Conservation (phyloP, 208 protist species). For the Herpetomonas samuelpessoai region DNA sequence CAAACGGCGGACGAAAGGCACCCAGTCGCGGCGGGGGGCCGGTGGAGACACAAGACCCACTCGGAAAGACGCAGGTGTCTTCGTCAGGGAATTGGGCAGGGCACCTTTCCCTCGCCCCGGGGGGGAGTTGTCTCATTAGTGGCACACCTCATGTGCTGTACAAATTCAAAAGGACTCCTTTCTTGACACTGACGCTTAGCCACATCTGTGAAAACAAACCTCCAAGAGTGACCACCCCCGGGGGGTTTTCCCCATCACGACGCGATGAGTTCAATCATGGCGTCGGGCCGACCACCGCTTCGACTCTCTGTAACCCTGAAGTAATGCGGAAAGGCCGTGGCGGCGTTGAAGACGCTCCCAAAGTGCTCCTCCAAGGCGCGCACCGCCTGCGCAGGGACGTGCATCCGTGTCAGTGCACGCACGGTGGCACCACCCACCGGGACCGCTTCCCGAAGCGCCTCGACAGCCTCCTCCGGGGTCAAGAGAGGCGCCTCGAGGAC, state of each 20-base stretch:
- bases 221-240: too few species aligned
- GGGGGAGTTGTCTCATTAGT: too few species aligned
- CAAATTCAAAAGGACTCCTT: too few species aligned
- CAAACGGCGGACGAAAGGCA: too few species aligned
- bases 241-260: neutral
- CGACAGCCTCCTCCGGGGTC: conserved; percentile 70
- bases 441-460: conserved; percentile 50
- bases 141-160: too few species aligned
- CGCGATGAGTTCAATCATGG: conserved; percentile 4
- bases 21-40: too few species aligned
- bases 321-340: conserved; percentile 70
- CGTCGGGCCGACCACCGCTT: neutral
- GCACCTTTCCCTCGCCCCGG: too few species aligned
- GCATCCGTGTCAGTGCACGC: conserved; percentile 33
- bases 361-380: conserved; percentile 51
- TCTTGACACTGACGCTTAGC: too few species aligned
- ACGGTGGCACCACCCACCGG: conserved; percentile 65
- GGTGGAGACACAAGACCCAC: too few species aligned
- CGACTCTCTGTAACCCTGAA: conserved; percentile 31
- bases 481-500: conserved; percentile 18
- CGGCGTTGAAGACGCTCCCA: conserved; percentile 38
- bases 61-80: too few species aligned
- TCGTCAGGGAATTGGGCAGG: too few species aligned
- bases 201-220: too few species aligned
- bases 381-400: conserved; percentile 30